A percentile compares a stretch with the other conserved stretches of the same genome.
Evolutionary conservation across 306 rosid genomes (phyloP).

Genomic region (Vicia sativa): DNA sequence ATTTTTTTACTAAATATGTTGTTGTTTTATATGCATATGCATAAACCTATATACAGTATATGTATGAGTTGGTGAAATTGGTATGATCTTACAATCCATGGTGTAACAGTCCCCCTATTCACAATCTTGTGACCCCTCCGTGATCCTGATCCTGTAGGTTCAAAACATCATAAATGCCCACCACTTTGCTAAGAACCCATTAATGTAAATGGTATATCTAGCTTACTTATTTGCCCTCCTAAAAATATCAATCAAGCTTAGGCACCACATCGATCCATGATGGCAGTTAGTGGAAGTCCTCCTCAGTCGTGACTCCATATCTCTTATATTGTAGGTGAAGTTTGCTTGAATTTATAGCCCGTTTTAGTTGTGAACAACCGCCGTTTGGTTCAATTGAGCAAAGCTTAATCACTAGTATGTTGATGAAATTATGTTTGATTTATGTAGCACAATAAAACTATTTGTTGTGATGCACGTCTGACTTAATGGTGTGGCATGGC

Average conservation of each 20-base stretch:
- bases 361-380: not conserved
- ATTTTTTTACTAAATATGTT: no score
- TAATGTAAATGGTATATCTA: not conserved
- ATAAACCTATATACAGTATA: no score
- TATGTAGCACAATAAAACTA: not conserved
- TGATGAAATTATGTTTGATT: slow-evolving; percentile 3
- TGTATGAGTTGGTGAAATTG: no score
- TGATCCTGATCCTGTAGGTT: not conserved
- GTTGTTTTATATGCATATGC: no score
- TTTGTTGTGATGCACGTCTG: not conserved
- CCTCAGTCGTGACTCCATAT: not conserved
- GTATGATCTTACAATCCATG: no score
- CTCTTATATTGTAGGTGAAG: not conserved
- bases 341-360: not conserved
- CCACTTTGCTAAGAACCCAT: not conserved
- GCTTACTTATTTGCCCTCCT: not conserved
- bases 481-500: not conserved
- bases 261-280: not conserved
- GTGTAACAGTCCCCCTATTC: no score
- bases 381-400: not conserved
- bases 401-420: slow-evolving; percentile 5
- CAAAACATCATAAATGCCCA: not conserved
- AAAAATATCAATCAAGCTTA: not conserved
- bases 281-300: not conserved
- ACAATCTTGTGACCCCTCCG: no score